phyloP scores from a whole-genome alignment of 225 moss, liverwort and hornwort species.

The Neckera pumila region DNA sequence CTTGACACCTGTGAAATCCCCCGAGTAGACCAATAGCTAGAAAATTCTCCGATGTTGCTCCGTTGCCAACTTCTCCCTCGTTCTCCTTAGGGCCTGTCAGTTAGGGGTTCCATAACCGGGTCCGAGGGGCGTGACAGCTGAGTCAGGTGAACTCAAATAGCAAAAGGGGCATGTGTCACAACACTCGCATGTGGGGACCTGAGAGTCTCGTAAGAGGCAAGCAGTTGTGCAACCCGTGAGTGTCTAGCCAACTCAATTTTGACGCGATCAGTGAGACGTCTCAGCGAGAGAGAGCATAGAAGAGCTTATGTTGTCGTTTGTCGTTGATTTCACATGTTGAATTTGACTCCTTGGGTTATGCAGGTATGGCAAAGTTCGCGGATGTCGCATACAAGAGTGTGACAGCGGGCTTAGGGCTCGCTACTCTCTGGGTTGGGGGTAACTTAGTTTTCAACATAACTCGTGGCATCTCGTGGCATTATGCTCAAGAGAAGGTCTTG shows the following conservation, averaged over 20 bases:
- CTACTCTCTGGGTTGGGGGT: slow-evolving; percentile 76
- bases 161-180: neutral
- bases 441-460: slow-evolving; percentile 81
- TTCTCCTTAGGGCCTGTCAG: neutral
- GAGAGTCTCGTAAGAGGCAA: neutral
- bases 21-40: neutral
- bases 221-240: neutral
- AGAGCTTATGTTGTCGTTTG: neutral
- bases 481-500: slow-evolving; percentile 60
- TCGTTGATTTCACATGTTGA: neutral
- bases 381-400: slow-evolving; percentile 82
- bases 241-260: neutral
- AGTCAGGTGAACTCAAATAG: neutral
- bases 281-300: neutral
- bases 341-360: neutral
- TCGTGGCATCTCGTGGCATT: slow-evolving; percentile 95
- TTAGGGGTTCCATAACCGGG: neutral
- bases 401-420: slow-evolving; percentile 75
- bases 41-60: neutral
- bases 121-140: too few relatives aligned
- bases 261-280: neutral
- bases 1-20: neutral
- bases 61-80: neutral
- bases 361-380: slow-evolving; percentile 64
- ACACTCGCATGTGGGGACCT: neutral